phyloP scores from a whole-genome alignment of 1,284 basidiomycete genomes.

The Trichosporon coremiiforme region DNA sequence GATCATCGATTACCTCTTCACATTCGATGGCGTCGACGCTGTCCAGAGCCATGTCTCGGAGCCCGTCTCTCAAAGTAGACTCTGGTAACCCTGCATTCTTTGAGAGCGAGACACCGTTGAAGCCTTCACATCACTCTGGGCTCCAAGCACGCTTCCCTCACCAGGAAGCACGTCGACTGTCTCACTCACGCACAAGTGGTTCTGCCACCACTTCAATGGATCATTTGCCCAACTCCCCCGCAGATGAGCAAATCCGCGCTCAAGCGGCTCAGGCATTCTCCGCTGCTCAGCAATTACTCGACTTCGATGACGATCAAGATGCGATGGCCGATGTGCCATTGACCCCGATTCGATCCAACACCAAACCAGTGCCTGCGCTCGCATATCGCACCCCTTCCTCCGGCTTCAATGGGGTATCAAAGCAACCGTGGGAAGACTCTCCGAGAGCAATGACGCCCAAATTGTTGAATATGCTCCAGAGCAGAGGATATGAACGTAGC shows the following conservation, averaged over 20 bases:
- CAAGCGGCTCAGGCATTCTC: conserved; percentile 85
- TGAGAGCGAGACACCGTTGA: background rate
- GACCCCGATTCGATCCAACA: conserved; percentile 33
- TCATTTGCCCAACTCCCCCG: conserved; percentile 23
- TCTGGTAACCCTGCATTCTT: background rate
- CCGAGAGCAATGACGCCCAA: conserved; percentile 35
- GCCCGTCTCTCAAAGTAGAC: background rate
- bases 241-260: conserved; percentile 79
- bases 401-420: background rate
- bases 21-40: background rate
- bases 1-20: background rate
- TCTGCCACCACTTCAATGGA: background rate
- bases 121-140: background rate
- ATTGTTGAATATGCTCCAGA: conserved; percentile 34
- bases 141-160: background rate
- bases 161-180: background rate
- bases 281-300: conserved; percentile 73
- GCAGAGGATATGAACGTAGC: conserved; percentile 43
- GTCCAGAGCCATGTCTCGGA: background rate
- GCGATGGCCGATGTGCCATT: conserved; percentile 26
- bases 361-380: conserved; percentile 23
- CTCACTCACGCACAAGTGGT: background rate
- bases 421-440: conserved; percentile 48
- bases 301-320: conserved; percentile 38
- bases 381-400: background rate